Conservation (phyloP, 148 eudicot species). For the Vaccinium vitisidaea region DNA sequence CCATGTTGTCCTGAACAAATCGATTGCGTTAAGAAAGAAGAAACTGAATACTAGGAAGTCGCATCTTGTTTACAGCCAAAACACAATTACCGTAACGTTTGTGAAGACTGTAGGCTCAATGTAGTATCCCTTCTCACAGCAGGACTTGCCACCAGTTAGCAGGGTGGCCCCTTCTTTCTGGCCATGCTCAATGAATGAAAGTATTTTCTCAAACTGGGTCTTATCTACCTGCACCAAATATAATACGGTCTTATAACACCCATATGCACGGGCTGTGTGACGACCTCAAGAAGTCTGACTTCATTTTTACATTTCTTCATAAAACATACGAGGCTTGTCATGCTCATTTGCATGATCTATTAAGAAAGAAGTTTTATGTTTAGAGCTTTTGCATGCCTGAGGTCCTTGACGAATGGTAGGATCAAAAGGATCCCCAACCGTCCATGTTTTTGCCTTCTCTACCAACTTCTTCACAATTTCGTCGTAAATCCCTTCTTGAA, state of each 20-base stretch:
- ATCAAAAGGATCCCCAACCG: slow-evolving; percentile 84
- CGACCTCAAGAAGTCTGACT: slow-evolving; percentile 1
- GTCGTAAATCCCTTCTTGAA: slow-evolving; percentile 87
- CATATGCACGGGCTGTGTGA: slow-evolving; percentile 25
- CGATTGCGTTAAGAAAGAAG: not conserved
- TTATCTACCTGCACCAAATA: slow-evolving; percentile 53
- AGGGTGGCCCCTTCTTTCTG: slow-evolving; percentile 84
- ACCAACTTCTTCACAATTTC: slow-evolving; percentile 48
- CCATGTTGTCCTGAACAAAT: slow-evolving; percentile 62
- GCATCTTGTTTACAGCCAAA: not conserved
- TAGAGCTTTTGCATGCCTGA: slow-evolving; percentile 38
- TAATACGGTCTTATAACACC: not conserved
- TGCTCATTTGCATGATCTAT: not conserved
- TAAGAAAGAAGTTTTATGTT: not conserved
- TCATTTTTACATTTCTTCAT: not conserved
- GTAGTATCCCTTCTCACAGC: slow-evolving; percentile 59
- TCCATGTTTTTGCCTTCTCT: slow-evolving; percentile 63
- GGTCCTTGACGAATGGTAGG: slow-evolving; percentile 72
- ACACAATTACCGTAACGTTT: slow-evolving; percentile 57
- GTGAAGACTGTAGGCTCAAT: slow-evolving; percentile 77
- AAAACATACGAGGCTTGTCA: slow-evolving; percentile 28
- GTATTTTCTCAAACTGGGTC: slow-evolving; percentile 56
- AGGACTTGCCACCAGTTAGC: slow-evolving; percentile 67
- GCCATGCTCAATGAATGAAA: slow-evolving; percentile 70
- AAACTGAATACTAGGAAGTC: not conserved